Conservation (phyloP, 768 basidiomycete genomes). For the Rhodocollybia butyracea region DNA sequence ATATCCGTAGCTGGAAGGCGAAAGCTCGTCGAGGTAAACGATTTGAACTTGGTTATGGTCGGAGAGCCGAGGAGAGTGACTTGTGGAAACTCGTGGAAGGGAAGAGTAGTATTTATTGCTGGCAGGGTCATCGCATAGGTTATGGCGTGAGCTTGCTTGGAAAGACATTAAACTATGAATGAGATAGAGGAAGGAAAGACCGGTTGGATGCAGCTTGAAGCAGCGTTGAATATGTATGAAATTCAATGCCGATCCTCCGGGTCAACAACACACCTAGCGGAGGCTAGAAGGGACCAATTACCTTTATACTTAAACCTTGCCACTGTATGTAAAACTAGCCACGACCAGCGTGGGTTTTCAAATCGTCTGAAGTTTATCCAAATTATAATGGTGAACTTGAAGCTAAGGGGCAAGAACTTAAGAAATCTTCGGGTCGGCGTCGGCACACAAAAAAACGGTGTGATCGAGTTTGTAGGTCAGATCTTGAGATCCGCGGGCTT, state of each 20-base stretch:
- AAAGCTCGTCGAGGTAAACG: background rate
- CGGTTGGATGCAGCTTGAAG: background rate
- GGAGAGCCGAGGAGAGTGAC: background rate
- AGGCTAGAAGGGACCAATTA: background rate
- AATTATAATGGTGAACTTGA: background rate
- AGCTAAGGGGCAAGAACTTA: background rate
- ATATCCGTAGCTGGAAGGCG: background rate
- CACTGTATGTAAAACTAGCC: slow-evolving; percentile 6
- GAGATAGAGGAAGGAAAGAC: background rate
- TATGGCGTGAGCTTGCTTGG: background rate
- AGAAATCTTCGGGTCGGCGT: slow-evolving; percentile 3
- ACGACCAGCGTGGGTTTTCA: slow-evolving; percentile 1
- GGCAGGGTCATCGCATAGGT: background rate
- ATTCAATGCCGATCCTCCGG: slow-evolving; percentile 1
- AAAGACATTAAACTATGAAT: background rate
- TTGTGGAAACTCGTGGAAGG: background rate
- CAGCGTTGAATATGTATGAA: background rate
- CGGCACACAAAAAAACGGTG: no score
- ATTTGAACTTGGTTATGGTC: background rate
- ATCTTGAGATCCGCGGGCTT: slow-evolving; percentile 9
- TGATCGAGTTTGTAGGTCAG: slow-evolving; percentile 4
- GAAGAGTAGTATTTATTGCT: background rate
- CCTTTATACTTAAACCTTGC: background rate
- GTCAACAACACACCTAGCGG: background rate
- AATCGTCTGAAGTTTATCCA: background rate